These are phyloP conservation scores for Aspergillus cristatus DNA, from an alignment of 495 filamentous ascomycete genomes.

Conservation along the genomic window DNA sequence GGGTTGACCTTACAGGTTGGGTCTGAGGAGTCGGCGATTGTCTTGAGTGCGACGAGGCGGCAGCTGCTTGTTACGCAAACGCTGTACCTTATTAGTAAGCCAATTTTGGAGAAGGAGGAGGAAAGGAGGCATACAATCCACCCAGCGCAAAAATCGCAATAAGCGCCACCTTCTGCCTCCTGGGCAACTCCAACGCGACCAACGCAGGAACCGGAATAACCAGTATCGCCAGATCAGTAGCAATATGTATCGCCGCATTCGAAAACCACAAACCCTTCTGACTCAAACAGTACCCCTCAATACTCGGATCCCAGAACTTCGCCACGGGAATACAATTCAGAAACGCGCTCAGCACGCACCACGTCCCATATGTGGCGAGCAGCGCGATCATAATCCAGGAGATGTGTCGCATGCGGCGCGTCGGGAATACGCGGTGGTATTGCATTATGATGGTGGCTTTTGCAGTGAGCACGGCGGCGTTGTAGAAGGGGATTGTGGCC, in stretches of 20 bases:
- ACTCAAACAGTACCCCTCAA: constrained; percentile 29
- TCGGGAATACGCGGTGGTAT: constrained; percentile 40
- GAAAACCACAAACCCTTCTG: constrained; percentile 39
- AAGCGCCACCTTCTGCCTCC: constrained; percentile 37
- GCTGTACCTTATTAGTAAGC: constrained; percentile 15
- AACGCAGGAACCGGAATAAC: constrained; percentile 43
- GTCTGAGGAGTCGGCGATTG: constrained; percentile 29
- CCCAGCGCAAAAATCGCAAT: constrained; percentile 43
- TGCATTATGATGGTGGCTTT: constrained; percentile 44
- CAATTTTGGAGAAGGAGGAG: neutral
- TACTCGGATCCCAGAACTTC: constrained; percentile 32
- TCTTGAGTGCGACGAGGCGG: constrained; percentile 29
- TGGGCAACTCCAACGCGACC: constrained; percentile 34
- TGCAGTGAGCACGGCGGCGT: constrained; percentile 40
- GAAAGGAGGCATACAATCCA: constrained; percentile 36
- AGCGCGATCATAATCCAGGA: constrained; percentile 36
- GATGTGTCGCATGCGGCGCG: constrained; percentile 27
- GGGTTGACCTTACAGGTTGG: constrained; percentile 29
- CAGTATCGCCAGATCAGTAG: constrained; percentile 44
- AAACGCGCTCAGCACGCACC: constrained; percentile 35
- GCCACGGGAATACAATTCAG: constrained; percentile 38
- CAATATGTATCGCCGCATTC: constrained; percentile 42
- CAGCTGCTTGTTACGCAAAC: constrained; percentile 38
- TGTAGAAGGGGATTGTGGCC: constrained; percentile 39
- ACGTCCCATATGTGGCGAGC: constrained; percentile 30